These are phyloP conservation scores for Rutstroemia sp. DNA, from an alignment of 2,329 filamentous ascomycete genomes.

Conservation along the genomic window DNA sequence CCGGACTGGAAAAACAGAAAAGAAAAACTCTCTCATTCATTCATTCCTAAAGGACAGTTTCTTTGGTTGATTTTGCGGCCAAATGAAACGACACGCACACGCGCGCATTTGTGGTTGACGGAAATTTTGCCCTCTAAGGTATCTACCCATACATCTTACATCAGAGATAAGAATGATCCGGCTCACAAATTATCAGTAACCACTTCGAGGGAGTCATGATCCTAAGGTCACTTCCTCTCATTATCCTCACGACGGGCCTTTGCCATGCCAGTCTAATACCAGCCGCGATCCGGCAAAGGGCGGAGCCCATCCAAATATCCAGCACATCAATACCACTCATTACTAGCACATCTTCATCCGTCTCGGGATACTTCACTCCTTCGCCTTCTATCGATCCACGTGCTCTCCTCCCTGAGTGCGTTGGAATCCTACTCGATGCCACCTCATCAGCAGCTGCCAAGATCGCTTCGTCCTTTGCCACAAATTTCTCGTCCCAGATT, in stretches of 20 bases:
- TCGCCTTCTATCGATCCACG: neutral
- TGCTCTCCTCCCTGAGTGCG: neutral
- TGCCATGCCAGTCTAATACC: constrained; percentile 1
- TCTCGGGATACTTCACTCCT: neutral
- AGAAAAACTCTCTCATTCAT: neutral
- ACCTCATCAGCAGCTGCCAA: neutral
- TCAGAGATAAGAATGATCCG: neutral
- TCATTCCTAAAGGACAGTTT: neutral
- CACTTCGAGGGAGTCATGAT: neutral
- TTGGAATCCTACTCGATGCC: neutral
- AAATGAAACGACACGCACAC: neutral
- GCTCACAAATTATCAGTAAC: neutral
- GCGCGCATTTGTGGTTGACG: neutral
- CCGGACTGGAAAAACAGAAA: neutral
- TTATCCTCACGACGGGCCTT: constrained; percentile 2
- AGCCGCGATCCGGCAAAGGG: neutral
- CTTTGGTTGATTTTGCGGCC: neutral
- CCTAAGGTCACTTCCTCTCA: neutral
- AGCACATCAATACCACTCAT: neutral
- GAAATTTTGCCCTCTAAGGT: neutral
- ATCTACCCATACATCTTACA: neutral
- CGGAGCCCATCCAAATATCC: neutral
- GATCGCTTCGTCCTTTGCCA: neutral
- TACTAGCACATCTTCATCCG: neutral
- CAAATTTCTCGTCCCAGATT: neutral